Percentiles rank a stretch among this genome's conserved stretches.
Evolutionary conservation across 306 rosid genomes (phyloP).

Genomic region (Dalbergia oliveri): DNA sequence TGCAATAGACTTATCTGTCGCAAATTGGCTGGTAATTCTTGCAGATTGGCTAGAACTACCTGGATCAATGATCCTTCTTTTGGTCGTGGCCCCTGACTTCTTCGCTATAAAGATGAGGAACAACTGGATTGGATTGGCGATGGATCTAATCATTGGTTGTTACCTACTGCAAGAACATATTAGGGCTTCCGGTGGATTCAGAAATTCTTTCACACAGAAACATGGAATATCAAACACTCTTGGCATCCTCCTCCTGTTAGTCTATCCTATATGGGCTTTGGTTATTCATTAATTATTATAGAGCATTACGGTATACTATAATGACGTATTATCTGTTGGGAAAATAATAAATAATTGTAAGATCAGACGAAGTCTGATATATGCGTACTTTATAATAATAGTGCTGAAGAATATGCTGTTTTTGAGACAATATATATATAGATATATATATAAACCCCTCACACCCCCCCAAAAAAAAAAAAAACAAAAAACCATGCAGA

Average conservation of each 20-base stretch:
- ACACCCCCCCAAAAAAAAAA: too few species aligned
- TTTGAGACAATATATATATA: too few species aligned
- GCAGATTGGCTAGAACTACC: constrained; percentile 91
- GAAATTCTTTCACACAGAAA: constrained; percentile 80
- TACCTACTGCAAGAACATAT: constrained; percentile 92
- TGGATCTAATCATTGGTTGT: constrained; percentile 78
- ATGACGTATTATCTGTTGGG: not conserved
- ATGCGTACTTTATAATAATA: not conserved
- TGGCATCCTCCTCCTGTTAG: constrained; percentile 76
- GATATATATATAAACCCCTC: too few species aligned
- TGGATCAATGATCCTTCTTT: constrained; percentile 82
- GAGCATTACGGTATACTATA: constrained; percentile 5
- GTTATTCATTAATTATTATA: constrained; percentile 58
- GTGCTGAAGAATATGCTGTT: too few species aligned
- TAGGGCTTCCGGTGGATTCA: constrained; percentile 89
- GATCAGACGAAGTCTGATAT: not conserved
- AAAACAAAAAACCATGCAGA: too few species aligned
- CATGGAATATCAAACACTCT: constrained; percentile 89
- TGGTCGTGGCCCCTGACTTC: constrained; percentile 77
- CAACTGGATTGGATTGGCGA: constrained; percentile 63
- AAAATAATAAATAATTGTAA: constrained; percentile 18
- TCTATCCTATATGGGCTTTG: constrained; percentile 76
- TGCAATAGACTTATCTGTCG: not conserved
- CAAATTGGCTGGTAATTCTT: not conserved
- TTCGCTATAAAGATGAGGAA: constrained; percentile 67